Conservation (phyloP, 1,284 basidiomycete species). For the Violaceomyces palustris region DNA sequence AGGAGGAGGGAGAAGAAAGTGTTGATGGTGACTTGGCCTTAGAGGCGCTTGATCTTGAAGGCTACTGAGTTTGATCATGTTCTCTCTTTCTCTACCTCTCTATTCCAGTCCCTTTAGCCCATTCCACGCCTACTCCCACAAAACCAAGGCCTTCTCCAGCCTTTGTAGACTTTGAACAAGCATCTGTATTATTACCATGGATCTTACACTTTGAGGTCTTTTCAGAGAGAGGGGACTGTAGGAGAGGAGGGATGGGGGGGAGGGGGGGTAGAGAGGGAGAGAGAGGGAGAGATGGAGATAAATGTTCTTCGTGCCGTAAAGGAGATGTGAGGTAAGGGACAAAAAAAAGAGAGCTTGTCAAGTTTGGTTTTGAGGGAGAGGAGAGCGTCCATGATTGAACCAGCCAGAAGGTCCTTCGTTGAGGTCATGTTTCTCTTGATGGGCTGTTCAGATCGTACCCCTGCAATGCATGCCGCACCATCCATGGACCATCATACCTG, state of each 20-base stretch:
- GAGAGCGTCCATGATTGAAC: background rate
- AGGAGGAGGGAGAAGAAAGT: slow-evolving; percentile 93
- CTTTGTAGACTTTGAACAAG: too few species aligned
- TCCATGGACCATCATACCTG: background rate
- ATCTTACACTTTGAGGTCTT: too few species aligned
- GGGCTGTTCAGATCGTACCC: background rate
- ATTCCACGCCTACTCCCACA: slow-evolving; percentile 99
- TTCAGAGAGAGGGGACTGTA: too few species aligned
- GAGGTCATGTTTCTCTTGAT: background rate
- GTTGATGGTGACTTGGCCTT: slow-evolving; percentile 99
- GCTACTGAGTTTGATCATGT: too few species aligned
- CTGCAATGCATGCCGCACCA: background rate
- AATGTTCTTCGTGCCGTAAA: too few species aligned
- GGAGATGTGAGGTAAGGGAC: slow-evolving; percentile 96
- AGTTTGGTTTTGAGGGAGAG: background rate
- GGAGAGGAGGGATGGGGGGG: too few species aligned
- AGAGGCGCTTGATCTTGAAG: slow-evolving; percentile 97
- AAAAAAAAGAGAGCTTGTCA: slow-evolving; percentile 85
- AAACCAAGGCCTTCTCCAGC: too few species aligned
- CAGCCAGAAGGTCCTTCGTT: background rate
- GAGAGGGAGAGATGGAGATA: too few species aligned
- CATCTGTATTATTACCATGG: too few species aligned
- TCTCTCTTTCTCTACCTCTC: slow-evolving; percentile 99
- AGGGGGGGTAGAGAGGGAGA: too few species aligned
- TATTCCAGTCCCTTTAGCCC: slow-evolving; percentile 85